Percentiles rank a stretch among this genome's conserved stretches.
Evolutionary conservation across 306 rosid genomes (phyloP).

Genomic region (Prunus mira): DNA sequence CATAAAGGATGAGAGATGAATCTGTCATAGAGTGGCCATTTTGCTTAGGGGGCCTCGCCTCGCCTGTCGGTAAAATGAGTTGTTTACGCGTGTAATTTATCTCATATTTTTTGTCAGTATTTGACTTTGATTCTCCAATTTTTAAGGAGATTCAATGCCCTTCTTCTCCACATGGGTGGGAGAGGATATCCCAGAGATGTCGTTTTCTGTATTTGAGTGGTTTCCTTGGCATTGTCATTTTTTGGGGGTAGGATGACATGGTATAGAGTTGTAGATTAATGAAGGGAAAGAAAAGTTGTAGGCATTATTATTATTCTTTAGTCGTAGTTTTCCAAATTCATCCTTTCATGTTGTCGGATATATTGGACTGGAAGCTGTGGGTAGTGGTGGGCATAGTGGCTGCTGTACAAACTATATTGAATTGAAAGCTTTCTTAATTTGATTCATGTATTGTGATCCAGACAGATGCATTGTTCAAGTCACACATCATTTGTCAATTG

Average conservation of each 20-base stretch:
- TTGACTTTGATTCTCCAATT: conserved; percentile 74
- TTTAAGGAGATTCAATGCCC: conserved; percentile 83
- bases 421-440: conserved; percentile 5
- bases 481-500: neutral
- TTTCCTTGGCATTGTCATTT: conserved; percentile 44
- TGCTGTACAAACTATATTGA: conserved; percentile 22
- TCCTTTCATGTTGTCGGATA: conserved; percentile 10
- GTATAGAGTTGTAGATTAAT: conserved; percentile 79
- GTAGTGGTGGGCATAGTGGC: conserved; percentile 5
- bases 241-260: conserved; percentile 46
- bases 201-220: conserved; percentile 56
- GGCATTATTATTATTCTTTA: conserved; percentile 14
- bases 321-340: neutral
- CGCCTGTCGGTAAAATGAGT: conserved; percentile 37
- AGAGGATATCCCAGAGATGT: conserved; percentile 31
- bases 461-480: neutral
- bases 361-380: conserved; percentile 3
- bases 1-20: conserved; percentile 39
- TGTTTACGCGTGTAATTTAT: conserved; percentile 29
- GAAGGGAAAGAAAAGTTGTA: conserved; percentile 28
- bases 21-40: conserved; percentile 60
- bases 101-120: conserved; percentile 25
- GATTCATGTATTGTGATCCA: neutral
- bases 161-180: conserved; percentile 40
- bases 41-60: conserved; percentile 56